Evolutionary conservation across 139 green algal species (phyloP), one percentile per base, ranked within the genome.

Genomic region (Spirogloea muscicola): DNA sequence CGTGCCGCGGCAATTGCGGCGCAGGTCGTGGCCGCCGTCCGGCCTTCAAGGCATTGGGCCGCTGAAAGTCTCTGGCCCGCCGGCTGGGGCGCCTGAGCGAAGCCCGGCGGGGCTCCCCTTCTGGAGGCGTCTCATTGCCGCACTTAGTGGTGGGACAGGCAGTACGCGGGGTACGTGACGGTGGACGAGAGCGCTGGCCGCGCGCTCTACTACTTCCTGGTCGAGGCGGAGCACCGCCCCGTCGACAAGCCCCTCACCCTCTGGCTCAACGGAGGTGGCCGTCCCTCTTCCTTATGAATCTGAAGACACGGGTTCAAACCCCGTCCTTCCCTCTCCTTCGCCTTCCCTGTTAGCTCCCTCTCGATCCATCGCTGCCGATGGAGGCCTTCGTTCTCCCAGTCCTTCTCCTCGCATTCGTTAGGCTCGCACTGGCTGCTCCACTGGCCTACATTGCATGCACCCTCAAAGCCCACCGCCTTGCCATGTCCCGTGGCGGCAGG

Each of bases 101-200:
- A 31, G 21, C 21, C 21, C 21, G 46, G 46, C 46, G 21, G 21
- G 21, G 46, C 21, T 55, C 21, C 21, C 21, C 46, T 21, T 21
- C 46, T 21, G 46, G 21, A 31, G 46, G n/a, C n/a, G n/a, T n/a
- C n/a, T n/a, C n/a, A n/a, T n/a, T n/a, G n/a, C n/a, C n/a, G 46
- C 21, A 21, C 46, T 21, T 21, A n/a, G 21, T 55, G 21, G 21
- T 21, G 21, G 46, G 21, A 21, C 74, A 80, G 42, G 71, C 40
- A 63, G 67, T 82, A 73, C 27, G 21, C 68, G 9, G 74, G 89
- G 1, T 93, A 94, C 64, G 67, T 96, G 6, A 96, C 86, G 0
- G 89, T 96, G 25, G 78, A 94, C 31, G 78, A 90, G 4, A 61
- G 64, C 0, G 84, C 86, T 0, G 91, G 88, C 0, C 81, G 90